phyloP scores from a whole-genome alignment of 2,329 filamentous ascomycete species.

The Ophiostoma sp. region DNA sequence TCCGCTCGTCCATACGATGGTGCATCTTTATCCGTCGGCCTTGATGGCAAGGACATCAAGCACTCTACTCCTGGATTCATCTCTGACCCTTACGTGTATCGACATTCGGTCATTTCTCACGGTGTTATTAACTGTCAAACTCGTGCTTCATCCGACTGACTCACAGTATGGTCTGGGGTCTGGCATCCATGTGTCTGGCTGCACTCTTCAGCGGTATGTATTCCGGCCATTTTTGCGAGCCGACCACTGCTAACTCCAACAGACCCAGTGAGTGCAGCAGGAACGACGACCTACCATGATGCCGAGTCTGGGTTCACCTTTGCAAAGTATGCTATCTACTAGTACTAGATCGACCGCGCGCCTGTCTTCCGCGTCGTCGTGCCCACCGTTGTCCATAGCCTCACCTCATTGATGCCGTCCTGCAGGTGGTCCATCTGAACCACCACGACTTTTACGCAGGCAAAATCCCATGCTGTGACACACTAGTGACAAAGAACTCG shows the following conservation, averaged over 20 bases:
- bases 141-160: not conserved
- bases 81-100: not conserved
- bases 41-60: not conserved
- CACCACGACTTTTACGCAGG: not conserved
- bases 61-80: not conserved
- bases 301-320: not conserved
- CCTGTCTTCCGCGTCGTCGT: constrained; percentile 25
- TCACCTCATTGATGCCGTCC: constrained; percentile 25
- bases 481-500: not conserved
- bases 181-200: constrained; percentile 1
- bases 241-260: not conserved
- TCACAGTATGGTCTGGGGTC: not conserved
- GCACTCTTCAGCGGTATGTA: not conserved
- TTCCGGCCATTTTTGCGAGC: not conserved
- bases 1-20: not conserved
- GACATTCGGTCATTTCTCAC: not conserved
- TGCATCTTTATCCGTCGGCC: not conserved
- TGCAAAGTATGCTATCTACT: not conserved
- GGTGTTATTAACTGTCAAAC: not conserved
- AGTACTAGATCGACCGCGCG: constrained; percentile 19
- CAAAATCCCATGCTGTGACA: not conserved
- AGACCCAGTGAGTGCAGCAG: not conserved
- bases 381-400: constrained; percentile 23
- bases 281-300: not conserved
- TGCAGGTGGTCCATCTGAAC: constrained; percentile 25